phyloP scores from a whole-genome alignment of 2,329 filamentous ascomycete species.

The Sarocladium brachiariae region DNA sequence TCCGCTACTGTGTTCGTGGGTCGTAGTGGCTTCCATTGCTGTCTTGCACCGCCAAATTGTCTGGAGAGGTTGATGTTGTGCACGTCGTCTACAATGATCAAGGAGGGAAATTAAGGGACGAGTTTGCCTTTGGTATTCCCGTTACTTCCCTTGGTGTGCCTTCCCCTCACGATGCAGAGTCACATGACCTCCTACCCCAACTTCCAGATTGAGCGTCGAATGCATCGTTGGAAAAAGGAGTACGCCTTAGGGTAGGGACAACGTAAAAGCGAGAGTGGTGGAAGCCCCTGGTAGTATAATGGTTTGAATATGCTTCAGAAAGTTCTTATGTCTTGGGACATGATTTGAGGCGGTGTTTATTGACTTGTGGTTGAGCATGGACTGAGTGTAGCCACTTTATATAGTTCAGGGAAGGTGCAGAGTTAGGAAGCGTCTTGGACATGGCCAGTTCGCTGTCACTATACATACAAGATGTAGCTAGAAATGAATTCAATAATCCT shows the following conservation, averaged over 20 bases:
- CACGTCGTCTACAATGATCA: background rate
- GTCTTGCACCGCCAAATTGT: background rate
- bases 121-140: background rate
- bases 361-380: no score
- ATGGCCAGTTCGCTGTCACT: no score
- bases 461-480: no score
- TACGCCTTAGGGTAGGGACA: background rate
- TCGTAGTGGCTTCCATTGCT: background rate
- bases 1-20: background rate
- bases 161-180: slow-evolving; percentile 5
- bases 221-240: background rate
- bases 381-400: no score
- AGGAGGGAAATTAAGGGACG: background rate
- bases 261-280: no score
- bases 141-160: background rate
- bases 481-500: no score
- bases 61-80: background rate
- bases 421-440: no score
- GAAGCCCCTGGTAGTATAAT: no score
- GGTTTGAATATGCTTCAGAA: no score
- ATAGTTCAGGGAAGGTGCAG: no score
- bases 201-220: background rate
- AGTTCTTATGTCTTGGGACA: no score
- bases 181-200: slow-evolving; percentile 7
- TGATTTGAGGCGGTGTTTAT: no score